These are phyloP conservation scores for Sextonia rubra DNA, from an alignment of 164 flowering plant genomes.

Conservation along the genomic window DNA sequence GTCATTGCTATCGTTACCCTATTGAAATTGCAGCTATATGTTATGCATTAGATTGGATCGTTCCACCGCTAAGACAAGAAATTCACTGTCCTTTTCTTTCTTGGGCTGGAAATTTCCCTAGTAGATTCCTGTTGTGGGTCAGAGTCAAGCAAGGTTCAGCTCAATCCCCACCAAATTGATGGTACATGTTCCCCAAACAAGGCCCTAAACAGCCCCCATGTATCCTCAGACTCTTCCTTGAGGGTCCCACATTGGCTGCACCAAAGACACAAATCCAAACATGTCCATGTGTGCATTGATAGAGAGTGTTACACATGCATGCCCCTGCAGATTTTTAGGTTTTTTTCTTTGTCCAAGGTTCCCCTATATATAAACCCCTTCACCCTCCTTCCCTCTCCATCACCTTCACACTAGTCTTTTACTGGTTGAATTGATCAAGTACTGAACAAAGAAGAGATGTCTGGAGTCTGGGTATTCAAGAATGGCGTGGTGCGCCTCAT, in stretches of 20 bases:
- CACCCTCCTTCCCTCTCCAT: neutral
- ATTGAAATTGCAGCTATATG: too few species aligned
- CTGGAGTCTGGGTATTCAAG: constrained; percentile 93
- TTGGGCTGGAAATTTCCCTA: neutral
- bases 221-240: neutral
- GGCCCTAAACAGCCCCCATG: neutral
- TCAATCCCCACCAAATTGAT: neutral
- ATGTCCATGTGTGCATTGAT: neutral
- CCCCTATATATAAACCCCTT: neutral
- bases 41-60: too few species aligned
- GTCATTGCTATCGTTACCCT: too few species aligned
- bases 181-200: neutral
- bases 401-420: neutral
- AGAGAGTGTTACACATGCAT: neutral
- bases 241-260: neutral
- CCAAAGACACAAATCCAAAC: neutral
- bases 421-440: neutral
- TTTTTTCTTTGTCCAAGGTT: neutral
- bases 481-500: constrained; percentile 66
- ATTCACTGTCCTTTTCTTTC: neutral
- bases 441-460: constrained; percentile 30
- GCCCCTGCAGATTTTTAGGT: neutral
- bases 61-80: neutral
- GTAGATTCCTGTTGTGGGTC: neutral
- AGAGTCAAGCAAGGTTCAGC: neutral